phyloP scores from a whole-genome alignment of 2,329 filamentous ascomycete species.

The Colletotrichum cuscutae region DNA sequence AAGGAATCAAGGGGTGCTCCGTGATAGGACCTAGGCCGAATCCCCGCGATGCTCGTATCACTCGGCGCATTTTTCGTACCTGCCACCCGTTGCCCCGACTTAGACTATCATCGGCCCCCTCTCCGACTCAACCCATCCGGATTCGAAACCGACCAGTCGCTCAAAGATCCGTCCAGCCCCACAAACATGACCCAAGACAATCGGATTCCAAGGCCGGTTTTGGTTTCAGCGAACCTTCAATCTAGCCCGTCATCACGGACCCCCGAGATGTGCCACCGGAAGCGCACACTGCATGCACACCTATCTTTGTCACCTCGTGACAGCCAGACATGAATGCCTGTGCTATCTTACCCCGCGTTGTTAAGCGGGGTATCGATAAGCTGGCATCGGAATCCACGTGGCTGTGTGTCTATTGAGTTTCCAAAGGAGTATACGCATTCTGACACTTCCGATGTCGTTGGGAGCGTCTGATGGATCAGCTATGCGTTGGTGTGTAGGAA shows the following conservation, averaged over 20 bases:
- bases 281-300: slow-evolving; percentile 7
- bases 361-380: slow-evolving; percentile 31
- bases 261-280: neutral
- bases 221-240: neutral
- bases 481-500: neutral
- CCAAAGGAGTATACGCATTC: slow-evolving; percentile 7
- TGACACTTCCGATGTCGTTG: neutral
- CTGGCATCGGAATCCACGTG: slow-evolving; percentile 3
- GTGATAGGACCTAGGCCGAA: neutral
- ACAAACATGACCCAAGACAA: neutral
- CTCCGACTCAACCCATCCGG: slow-evolving; percentile 12
- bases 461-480: neutral
- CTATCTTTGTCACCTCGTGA: slow-evolving; percentile 20
- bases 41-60: neutral
- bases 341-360: slow-evolving; percentile 21
- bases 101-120: slow-evolving; percentile 5
- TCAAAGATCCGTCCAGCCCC: neutral
- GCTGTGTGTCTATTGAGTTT: slow-evolving; percentile 11
- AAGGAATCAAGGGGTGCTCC: neutral
- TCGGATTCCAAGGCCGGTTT: slow-evolving; percentile 16
- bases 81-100: too few relatives aligned
- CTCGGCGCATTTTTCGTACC: too few relatives aligned
- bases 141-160: slow-evolving; percentile 19
- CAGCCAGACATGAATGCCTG: neutral
- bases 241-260: neutral